Evolutionary conservation across 2,329 filamentous ascomycete genomes (phyloP).

Genomic region (Aspergillus floridensis): DNA sequence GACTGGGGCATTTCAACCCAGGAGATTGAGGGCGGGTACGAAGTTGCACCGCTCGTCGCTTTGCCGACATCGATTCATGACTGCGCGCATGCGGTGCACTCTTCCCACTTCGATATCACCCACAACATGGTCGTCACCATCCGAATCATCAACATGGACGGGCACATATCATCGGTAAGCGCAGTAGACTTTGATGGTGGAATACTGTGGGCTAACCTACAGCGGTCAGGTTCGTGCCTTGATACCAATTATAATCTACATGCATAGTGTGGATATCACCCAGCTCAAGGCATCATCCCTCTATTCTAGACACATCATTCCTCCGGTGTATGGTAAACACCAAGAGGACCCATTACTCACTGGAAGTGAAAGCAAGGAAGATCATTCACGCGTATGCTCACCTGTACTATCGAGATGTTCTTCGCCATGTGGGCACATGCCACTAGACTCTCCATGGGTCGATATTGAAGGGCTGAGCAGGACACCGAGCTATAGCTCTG

Average conservation of each 20-base stretch:
- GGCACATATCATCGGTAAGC: neutral
- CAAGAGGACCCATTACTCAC: neutral
- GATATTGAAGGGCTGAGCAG: neutral
- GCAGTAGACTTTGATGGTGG: neutral
- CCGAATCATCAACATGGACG: neutral
- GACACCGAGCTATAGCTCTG: neutral
- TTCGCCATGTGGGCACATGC: neutral
- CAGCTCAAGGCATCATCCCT: neutral
- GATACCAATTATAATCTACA: neutral
- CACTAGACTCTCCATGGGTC: neutral
- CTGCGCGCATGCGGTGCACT: neutral
- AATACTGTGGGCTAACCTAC: too few species aligned
- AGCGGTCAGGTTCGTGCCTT: neutral
- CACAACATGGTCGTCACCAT: neutral
- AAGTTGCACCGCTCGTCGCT: neutral
- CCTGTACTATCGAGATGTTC: neutral
- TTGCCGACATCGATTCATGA: neutral
- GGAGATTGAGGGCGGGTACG: neutral
- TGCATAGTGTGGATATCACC: neutral
- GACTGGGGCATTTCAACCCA: neutral
- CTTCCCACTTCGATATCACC: neutral
- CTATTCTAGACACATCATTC: neutral
- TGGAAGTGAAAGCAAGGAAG: neutral
- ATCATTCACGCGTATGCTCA: neutral
- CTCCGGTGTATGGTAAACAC: neutral